Conservation (phyloP, 2,329 filamentous ascomycete species). For the Apiospora kogelbergensis region DNA sequence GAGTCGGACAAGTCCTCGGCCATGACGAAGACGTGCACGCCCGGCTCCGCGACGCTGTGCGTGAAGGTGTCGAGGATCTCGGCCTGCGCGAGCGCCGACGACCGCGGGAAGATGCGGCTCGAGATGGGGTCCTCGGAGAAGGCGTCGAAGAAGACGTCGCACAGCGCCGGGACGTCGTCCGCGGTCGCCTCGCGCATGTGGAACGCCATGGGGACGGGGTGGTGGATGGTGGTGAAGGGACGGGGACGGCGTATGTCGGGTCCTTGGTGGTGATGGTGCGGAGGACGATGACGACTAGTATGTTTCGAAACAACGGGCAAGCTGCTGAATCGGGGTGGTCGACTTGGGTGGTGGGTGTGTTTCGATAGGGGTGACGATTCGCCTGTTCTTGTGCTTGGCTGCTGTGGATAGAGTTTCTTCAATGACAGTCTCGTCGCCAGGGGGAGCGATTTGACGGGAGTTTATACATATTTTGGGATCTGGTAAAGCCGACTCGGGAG, state of each 20-base stretch:
- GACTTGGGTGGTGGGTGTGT: background rate
- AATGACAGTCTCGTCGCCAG: background rate
- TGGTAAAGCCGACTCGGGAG: background rate
- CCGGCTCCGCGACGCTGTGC: constrained; percentile 14
- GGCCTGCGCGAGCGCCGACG: constrained; percentile 10
- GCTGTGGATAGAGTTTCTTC: background rate
- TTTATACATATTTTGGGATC: background rate
- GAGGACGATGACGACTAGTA: background rate
- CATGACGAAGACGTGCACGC: constrained; percentile 5
- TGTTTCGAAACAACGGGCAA: background rate
- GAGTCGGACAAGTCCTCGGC: constrained; percentile 10
- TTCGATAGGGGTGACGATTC: background rate
- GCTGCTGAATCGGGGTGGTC: background rate
- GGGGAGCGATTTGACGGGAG: background rate
- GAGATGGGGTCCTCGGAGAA: constrained; percentile 20
- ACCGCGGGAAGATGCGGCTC: constrained; percentile 11
- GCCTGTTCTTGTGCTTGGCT: background rate
- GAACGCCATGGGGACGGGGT: background rate
- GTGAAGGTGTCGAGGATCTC: constrained; percentile 14
- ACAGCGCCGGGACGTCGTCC: constrained; percentile 18
- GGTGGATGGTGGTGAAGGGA: too few species aligned
- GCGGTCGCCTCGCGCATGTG: constrained; percentile 19
- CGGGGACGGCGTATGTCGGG: background rate
- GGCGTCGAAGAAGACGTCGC: constrained; percentile 21
- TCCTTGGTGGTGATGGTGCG: background rate